A percentile compares a stretch with the other conserved stretches of the same genome.
These are phyloP conservation scores for Fusarium metavorans DNA, from an alignment of 2,329 filamentous ascomycete species.

Conservation along the genomic window DNA sequence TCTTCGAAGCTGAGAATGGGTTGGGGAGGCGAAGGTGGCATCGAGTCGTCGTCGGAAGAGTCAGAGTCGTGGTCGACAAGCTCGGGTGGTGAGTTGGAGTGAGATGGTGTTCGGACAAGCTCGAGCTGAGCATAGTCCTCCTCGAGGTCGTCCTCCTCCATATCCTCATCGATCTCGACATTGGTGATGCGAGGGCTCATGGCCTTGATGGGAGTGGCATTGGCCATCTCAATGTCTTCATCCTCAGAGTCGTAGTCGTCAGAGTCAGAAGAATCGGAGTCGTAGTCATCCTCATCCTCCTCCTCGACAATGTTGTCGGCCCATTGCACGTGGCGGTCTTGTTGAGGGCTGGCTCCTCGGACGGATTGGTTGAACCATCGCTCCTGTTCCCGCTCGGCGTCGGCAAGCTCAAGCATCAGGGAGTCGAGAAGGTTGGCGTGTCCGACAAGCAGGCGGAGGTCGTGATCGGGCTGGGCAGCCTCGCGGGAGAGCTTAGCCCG, in stretches of 20 bases:
- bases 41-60: constrained; percentile 79
- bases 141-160: constrained; percentile 67
- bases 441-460: constrained; percentile 93
- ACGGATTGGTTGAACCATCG: constrained; percentile 98
- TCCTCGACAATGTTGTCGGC: constrained; percentile 80
- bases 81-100: constrained; percentile 75
- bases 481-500: constrained; percentile 95
- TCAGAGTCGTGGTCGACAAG: constrained; percentile 77
- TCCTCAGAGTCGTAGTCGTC: constrained; percentile 65
- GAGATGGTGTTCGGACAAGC: constrained; percentile 77
- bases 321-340: constrained; percentile 85
- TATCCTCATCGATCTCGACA: constrained; percentile 57
- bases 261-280: constrained; percentile 70
- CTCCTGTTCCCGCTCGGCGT: constrained; percentile 95
- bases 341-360: constrained; percentile 73
- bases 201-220: constrained; percentile 59
- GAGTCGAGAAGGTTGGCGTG: constrained; percentile 98
- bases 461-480: constrained; percentile 90
- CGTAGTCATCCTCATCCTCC: constrained; percentile 78
- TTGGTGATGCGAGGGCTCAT: constrained; percentile 51
- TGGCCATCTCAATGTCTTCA: constrained; percentile 69
- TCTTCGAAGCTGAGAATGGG: constrained; percentile 70
- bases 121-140: constrained; percentile 75
- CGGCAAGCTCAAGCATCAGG: constrained; percentile 90
- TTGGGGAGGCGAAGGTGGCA: constrained; percentile 77